Evolutionary conservation across 2,329 filamentous ascomycete genomes (phyloP).

Genomic region (Aspergillus chevalieri): DNA sequence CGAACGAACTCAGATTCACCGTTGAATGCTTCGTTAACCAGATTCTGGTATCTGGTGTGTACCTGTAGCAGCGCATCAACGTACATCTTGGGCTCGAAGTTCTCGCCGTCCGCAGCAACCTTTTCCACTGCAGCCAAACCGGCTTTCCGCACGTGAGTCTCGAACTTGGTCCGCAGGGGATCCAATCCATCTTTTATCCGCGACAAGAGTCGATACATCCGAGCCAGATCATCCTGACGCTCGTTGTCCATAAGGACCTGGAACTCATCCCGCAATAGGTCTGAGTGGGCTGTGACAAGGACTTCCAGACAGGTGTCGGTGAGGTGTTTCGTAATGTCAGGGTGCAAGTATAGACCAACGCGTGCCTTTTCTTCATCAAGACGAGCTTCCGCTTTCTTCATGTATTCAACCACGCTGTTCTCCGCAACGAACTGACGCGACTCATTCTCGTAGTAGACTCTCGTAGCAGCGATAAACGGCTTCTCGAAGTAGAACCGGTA

Average conservation of each 20-base stretch:
- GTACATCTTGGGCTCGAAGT: constrained; percentile 91
- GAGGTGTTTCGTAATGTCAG: constrained; percentile 76
- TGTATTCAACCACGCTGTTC: constrained; percentile 97
- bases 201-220: constrained; percentile 90
- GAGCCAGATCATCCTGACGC: constrained; percentile 86
- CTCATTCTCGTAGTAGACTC: constrained; percentile 80
- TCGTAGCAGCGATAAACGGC: constrained; percentile 82
- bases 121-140: constrained; percentile 85
- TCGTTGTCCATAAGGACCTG: constrained; percentile 90
- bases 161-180: constrained; percentile 78
- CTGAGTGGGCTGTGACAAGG: constrained; percentile 81
- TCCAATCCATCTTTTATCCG: constrained; percentile 88
- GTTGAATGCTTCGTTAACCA: constrained; percentile 88
- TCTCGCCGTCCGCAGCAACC: constrained; percentile 79
- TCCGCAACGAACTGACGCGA: constrained; percentile 92
- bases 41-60: constrained; percentile 82
- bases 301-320: constrained; percentile 85
- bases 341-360: constrained; percentile 83
- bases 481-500: constrained; percentile 89
- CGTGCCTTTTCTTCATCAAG: constrained; percentile 91
- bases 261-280: constrained; percentile 88
- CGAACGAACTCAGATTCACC: constrained; percentile 96
- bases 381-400: constrained; percentile 95
- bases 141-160: constrained; percentile 85
- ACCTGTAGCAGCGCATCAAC: constrained; percentile 92